These are phyloP conservation scores for Phaseolus lunatus DNA, from an alignment of 306 rosid species.

Conservation along the genomic window DNA sequence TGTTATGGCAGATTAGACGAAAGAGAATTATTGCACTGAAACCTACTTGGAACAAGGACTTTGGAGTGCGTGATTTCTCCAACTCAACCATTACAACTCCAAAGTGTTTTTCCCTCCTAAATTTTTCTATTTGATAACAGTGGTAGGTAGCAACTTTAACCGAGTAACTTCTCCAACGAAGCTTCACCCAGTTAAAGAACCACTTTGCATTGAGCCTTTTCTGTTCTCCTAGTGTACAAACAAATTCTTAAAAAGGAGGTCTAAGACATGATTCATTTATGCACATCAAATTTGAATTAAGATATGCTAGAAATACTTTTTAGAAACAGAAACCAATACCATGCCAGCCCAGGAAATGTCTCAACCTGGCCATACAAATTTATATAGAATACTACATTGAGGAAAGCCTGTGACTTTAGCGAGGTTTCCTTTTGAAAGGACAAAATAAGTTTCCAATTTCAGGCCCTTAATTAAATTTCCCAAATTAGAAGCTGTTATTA, in stretches of 20 bases:
- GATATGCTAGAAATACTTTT: constrained; percentile 6
- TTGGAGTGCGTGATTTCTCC: constrained; percentile 5
- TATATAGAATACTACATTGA: not conserved
- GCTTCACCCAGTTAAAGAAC: not conserved
- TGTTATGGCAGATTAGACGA: not conserved
- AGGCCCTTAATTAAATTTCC: not conserved
- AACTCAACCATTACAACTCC: not conserved
- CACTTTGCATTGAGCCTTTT: not conserved
- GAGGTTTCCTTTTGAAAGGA: constrained; percentile 24
- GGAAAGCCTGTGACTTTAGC: constrained; percentile 11
- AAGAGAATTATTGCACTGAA: constrained; percentile 5
- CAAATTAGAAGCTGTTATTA: constrained; percentile 28
- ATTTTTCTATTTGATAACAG: not conserved
- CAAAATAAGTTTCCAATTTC: constrained; percentile 4
- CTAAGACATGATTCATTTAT: not conserved
- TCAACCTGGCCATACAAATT: not conserved
- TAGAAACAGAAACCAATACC: constrained; percentile 20
- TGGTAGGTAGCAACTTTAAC: not conserved
- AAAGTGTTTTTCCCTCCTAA: not conserved
- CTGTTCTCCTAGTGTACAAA: not conserved
- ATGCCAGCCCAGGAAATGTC: not conserved
- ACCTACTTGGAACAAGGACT: not conserved
- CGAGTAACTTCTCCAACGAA: not conserved
- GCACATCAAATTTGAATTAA: constrained; percentile 13
- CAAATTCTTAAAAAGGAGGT: not conserved